These are phyloP conservation scores for Saksenaea oblongispora DNA, from an alignment of 371 early-diverging fungal genomes.

Conservation along the genomic window DNA sequence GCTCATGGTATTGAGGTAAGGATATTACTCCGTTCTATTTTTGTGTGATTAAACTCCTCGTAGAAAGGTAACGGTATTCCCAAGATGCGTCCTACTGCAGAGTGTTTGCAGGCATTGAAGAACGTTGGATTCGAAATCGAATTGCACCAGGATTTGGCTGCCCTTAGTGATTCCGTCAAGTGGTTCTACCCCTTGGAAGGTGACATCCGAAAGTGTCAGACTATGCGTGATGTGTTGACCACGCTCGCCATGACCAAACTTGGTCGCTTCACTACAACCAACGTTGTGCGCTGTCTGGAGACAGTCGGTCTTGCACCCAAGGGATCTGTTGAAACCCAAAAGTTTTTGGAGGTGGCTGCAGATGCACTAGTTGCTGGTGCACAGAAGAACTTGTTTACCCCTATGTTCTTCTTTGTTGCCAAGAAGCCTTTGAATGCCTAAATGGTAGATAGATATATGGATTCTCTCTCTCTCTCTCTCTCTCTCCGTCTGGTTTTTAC, in stretches of 20 bases:
- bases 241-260: constrained; percentile 54
- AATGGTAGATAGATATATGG: not conserved
- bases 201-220: constrained; percentile 53
- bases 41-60: not conserved
- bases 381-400: constrained; percentile 79
- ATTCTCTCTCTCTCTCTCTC: not conserved
- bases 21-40: not conserved
- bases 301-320: constrained; percentile 79
- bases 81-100: constrained; percentile 73
- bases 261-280: constrained; percentile 66
- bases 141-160: constrained; percentile 69
- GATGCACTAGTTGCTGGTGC: constrained; percentile 82
- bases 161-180: constrained; percentile 62
- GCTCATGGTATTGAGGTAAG: constrained; percentile 78
- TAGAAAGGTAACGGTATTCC: constrained; percentile 80
- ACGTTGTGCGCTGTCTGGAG: constrained; percentile 71
- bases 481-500: not conserved
- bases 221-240: constrained; percentile 61
- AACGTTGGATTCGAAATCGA: constrained; percentile 86
- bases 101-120: constrained; percentile 74
- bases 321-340: constrained; percentile 81
- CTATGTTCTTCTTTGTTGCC: constrained; percentile 92
- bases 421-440: constrained; percentile 67
- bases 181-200: constrained; percentile 88
- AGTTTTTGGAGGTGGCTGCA: constrained; percentile 77